Percentiles rank a stretch among this genome's conserved stretches.
phyloP scores from a whole-genome alignment of 169 alveolate species.

The Plasmodium sp. region DNA sequence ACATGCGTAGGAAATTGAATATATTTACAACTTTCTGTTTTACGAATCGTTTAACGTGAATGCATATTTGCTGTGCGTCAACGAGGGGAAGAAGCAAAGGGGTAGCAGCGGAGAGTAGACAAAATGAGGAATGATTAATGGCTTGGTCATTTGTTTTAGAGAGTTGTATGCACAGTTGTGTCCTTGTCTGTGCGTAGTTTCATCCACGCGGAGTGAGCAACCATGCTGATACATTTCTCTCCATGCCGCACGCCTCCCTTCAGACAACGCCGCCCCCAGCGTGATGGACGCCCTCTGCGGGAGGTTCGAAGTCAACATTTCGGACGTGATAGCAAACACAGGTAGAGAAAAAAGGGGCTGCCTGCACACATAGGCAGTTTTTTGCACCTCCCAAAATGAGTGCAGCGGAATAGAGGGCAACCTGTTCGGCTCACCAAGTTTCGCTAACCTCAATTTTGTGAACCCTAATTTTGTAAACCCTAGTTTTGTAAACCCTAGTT shows the following conservation, averaged over 20 bases:
- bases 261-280: background rate
- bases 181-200: background rate
- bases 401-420: background rate
- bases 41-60: slow-evolving; percentile 45
- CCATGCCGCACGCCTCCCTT: background rate
- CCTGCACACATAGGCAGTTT: background rate
- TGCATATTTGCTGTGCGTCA: slow-evolving; percentile 25
- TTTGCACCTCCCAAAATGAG: background rate
- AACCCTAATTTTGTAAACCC: background rate
- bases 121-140: background rate
- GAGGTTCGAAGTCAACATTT: slow-evolving; percentile 28
- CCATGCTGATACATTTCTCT: background rate
- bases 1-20: slow-evolving; percentile 42
- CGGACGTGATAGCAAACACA: slow-evolving; percentile 34
- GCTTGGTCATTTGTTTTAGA: background rate
- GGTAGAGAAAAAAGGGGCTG: slow-evolving; percentile 5
- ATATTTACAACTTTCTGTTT: slow-evolving; percentile 50
- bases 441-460: no score
- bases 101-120: background rate
- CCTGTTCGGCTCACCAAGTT: background rate
- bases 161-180: background rate
- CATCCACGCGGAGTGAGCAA: background rate
- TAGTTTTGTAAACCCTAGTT: no score
- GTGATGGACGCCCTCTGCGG: slow-evolving; percentile 17
- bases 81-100: slow-evolving; percentile 31